Evolutionary conservation across 768 basidiomycete genomes (phyloP).

Genomic region (Boletus subcaerulescens): DNA sequence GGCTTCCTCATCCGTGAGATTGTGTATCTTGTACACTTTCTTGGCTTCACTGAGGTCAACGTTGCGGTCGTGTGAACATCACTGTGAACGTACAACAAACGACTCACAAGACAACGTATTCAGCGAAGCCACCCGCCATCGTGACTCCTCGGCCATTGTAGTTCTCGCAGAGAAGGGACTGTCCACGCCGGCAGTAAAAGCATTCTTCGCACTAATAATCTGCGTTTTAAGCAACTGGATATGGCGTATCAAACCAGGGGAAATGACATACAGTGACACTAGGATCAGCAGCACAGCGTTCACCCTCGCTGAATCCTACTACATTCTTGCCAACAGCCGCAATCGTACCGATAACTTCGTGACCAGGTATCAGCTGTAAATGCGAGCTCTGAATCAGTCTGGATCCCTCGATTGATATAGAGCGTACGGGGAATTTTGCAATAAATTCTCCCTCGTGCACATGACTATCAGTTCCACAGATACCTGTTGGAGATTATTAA

Average conservation of each 20-base stretch:
- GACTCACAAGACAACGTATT: constrained; percentile 77
- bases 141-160: constrained; percentile 75
- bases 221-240: neutral
- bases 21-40: constrained; percentile 80
- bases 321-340: constrained; percentile 76
- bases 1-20: constrained; percentile 79
- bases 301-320: constrained; percentile 65
- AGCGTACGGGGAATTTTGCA: constrained; percentile 46
- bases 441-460: constrained; percentile 62
- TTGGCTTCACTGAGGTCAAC: constrained; percentile 47
- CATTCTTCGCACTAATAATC: constrained; percentile 65
- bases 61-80: neutral
- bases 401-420: neutral
- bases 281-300: constrained; percentile 80
- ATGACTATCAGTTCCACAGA: constrained; percentile 56
- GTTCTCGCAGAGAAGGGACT: constrained; percentile 77
- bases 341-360: constrained; percentile 67
- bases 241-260: neutral
- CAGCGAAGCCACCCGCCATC: constrained; percentile 80
- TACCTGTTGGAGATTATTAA: constrained; percentile 32
- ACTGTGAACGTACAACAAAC: too few species aligned
- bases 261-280: constrained; percentile 52
- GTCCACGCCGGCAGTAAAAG: constrained; percentile 80
- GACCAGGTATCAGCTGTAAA: constrained; percentile 60
- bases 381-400: neutral